Conservation (phyloP, 1,284 basidiomycete species). For the Wolfiporia cocos region DNA sequence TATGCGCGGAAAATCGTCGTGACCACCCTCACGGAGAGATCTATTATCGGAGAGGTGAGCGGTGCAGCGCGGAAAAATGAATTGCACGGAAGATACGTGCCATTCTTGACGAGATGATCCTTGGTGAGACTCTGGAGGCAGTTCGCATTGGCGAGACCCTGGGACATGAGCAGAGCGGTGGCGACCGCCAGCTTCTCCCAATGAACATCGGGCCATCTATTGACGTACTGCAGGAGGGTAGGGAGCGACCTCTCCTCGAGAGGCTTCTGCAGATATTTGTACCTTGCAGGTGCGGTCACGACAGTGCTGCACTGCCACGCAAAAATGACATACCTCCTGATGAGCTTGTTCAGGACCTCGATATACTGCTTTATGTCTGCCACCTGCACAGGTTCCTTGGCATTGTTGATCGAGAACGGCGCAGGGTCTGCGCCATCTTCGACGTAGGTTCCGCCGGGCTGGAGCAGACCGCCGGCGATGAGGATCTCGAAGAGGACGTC, state of each 20-base stretch:
- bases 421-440: slow-evolving; percentile 80
- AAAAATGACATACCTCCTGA: slow-evolving; percentile 63
- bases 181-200: slow-evolving; percentile 82
- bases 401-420: slow-evolving; percentile 82
- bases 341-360: slow-evolving; percentile 91
- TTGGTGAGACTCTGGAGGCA: slow-evolving; percentile 83
- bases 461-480: slow-evolving; percentile 89
- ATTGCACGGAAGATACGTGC: too few relatives aligned
- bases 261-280: slow-evolving; percentile 97
- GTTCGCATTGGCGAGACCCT: slow-evolving; percentile 71
- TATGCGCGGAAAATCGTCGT: slow-evolving; percentile 79
- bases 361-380: slow-evolving; percentile 89
- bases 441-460: slow-evolving; percentile 89
- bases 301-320: neutral
- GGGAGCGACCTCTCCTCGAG: slow-evolving; percentile 85
- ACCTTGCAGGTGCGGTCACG: slow-evolving; percentile 41
- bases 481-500: slow-evolving; percentile 94
- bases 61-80: too few relatives aligned
- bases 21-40: slow-evolving; percentile 73
- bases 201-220: slow-evolving; percentile 73
- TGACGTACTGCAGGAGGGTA: slow-evolving; percentile 83
- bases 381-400: slow-evolving; percentile 69
- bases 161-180: slow-evolving; percentile 76
- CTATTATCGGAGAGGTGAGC: too few relatives aligned
- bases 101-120: slow-evolving; percentile 93